Evolutionary conservation across 768 basidiomycete species (phyloP), one percentile per base, ranked within the genome.

Genomic region (Hygrophorus russula): DNA sequence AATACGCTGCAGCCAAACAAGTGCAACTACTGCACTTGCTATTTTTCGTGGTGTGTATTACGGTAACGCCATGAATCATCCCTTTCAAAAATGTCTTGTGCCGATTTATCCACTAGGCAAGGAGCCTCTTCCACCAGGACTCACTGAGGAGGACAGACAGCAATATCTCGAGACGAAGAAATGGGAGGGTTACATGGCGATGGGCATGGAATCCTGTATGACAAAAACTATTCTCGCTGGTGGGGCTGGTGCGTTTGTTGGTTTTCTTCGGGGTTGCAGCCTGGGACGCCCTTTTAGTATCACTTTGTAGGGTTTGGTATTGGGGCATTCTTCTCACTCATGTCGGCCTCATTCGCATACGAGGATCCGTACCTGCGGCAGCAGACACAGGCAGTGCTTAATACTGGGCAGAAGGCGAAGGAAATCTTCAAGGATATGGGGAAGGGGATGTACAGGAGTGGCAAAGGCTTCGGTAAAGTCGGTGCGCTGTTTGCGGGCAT

Each of bases 401-500:
- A 64, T 47, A 76, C 75, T 36, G 68, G 71, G 17, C 85, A 92
- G 59, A 93, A 93, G 54, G 84, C 90, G 1, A 69, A 75, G 36
- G 78, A 82, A 51, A 77, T 94, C 29, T 85, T 96, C 60, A 87
- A 79, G 57, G 93, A 97, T 47, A 97, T 96, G 88, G 93, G 93
- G 1, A 77, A 72, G 51, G 83, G 82, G 28, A 94, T 97, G 90
- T 90, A 78, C 78, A 69, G 71, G 20, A 85, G 72, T 39, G 93
- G 94, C 14, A 92, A 84, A 60, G 84, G 90, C 0, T 97, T 97
- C 55, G 92, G 80, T 0, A 93, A 91, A 67, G 89, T 98, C 36
- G 94, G 91, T 13, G 88, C 88, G 10, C 56, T 98, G 35, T 98
- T 88, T 59, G 83, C 91, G n/a, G 92, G 93, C 19, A 79, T 89